Base-by-base conservation (phyloP, 176 grass and related monocot genomes). In the Cymbopogon citratus region DNA sequence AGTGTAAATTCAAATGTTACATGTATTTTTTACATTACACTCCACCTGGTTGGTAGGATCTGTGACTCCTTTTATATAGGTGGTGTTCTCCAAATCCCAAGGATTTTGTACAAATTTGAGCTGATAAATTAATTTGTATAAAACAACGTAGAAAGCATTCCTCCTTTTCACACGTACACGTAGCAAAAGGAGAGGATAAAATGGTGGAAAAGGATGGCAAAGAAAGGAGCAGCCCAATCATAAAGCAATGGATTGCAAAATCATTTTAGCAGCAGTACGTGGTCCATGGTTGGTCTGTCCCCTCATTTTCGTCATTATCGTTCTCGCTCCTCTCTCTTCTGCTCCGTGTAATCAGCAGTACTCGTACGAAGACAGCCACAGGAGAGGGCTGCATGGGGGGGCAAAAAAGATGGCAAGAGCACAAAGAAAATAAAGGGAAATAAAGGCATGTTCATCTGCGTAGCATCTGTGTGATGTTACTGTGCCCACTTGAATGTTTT, bases 231-330 rank as follows among this genome's bases (percentile, higher is more conserved):
- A 80, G 65, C 8, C 57, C 90, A 89, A 92, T 92, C 84, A 92
- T 92, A 87, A 81, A 81, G 80, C 84, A 92, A 89, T 92, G 75
- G 83, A 92, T 84, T 92, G 87, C 90, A 84, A 89, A 92, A 92
- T 92, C 90, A 89, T 92, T 89, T 79, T 86, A 52, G 54, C 76
- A 80, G n/a, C n/a, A n/a, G n/a, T n/a, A n/a, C n/a, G 77, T 86
- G 77, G 69, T 54, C 84, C 77, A 80, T 59, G 60, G 45, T 59
- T 59, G 43, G 34, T 28, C 24, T 74, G 69, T 74, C 77, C 84
- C 84, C 35, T 66, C 60, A 31, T 41, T 19, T 6, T 51, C 63
- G 66, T 49, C 75, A 79, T 61, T 64, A 31, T 36, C 48, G 76
- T 65, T 80, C 46, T 54, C 7, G 18, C 73, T 24, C 23, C 59